phyloP scores from a whole-genome alignment of 2,329 filamentous ascomycete species.

The Peltaster fructicola region DNA sequence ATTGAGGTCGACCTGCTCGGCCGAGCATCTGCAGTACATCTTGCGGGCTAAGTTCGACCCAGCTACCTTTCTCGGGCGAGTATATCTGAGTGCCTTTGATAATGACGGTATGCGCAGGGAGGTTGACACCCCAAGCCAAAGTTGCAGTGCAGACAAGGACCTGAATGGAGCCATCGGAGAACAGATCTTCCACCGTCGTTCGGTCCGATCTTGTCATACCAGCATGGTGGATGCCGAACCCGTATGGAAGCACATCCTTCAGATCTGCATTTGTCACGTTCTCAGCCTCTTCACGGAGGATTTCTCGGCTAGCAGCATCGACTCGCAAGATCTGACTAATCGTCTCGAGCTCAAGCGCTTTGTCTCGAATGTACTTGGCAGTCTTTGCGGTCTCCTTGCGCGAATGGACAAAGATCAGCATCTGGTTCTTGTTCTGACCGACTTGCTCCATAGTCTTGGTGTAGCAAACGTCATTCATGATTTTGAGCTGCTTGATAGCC shows the following conservation, averaged over 20 bases:
- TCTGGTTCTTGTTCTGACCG: constrained; percentile 81
- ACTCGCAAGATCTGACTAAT: constrained; percentile 89
- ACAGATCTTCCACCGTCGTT: constrained; percentile 86
- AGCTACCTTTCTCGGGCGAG: constrained; percentile 94
- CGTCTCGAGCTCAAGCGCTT: constrained; percentile 89
- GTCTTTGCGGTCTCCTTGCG: constrained; percentile 97
- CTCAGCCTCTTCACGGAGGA: constrained; percentile 68
- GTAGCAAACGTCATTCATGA: constrained; percentile 98
- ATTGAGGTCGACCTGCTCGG: constrained; percentile 88
- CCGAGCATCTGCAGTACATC: constrained; percentile 98
- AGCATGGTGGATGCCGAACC: constrained; percentile 95
- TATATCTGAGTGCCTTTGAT: constrained; percentile 98
- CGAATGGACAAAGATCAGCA: constrained; percentile 98
- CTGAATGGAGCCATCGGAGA: constrained; percentile 77
- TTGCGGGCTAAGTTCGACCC: constrained; percentile 93
- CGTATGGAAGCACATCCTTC: constrained; percentile 88
- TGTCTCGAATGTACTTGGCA: constrained; percentile 87
- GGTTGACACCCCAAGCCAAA: constrained; percentile 96
- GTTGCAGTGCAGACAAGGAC: constrained; percentile 95
- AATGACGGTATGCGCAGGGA: constrained; percentile 93
- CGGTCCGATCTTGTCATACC: constrained; percentile 94
- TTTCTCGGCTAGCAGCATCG: constrained; percentile 79
- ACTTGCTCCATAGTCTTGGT: constrained; percentile 95
- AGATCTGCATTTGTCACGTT: constrained; percentile 70
- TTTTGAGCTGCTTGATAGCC: constrained; percentile 95